These are phyloP conservation scores for Eimeria zaria DNA, from an alignment of 169 alveolate genomes.

Conservation along the genomic window DNA sequence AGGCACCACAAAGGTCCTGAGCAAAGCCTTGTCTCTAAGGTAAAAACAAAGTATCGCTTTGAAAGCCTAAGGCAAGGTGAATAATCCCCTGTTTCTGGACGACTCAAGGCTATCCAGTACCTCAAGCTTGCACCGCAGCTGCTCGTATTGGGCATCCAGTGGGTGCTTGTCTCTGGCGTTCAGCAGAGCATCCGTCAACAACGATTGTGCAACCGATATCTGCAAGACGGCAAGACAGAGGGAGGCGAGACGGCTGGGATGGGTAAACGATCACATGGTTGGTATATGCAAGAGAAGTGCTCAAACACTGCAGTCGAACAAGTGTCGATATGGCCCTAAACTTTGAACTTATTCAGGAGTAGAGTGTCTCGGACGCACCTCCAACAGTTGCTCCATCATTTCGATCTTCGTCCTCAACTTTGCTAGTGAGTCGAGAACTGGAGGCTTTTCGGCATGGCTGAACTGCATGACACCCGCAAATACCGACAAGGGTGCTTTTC, in stretches of 20 bases:
- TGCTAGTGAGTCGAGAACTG: constrained; percentile 82
- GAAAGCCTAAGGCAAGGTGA: not conserved
- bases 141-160: constrained; percentile 84
- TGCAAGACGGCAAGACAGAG: constrained; percentile 12
- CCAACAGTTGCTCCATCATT: constrained; percentile 84
- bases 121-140: constrained; percentile 82
- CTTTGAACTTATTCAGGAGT: not conserved
- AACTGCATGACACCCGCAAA: constrained; percentile 55
- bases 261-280: not conserved
- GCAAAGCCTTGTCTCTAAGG: not conserved
- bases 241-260: not conserved
- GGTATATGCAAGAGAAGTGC: not conserved
- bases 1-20: not conserved
- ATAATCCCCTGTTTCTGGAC: not conserved
- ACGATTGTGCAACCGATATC: constrained; percentile 85
- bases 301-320: not conserved
- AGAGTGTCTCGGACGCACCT: constrained; percentile 48
- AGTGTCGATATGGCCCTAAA: not conserved
- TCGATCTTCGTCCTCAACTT: constrained; percentile 79
- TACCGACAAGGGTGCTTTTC: not conserved
- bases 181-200: constrained; percentile 80
- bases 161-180: constrained; percentile 82
- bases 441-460: constrained; percentile 70
- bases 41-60: not conserved
- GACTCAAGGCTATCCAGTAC: constrained; percentile 27